Base-by-base conservation (phyloP, 176 grass and related monocot species). In the Oryza coarctata region DNA sequence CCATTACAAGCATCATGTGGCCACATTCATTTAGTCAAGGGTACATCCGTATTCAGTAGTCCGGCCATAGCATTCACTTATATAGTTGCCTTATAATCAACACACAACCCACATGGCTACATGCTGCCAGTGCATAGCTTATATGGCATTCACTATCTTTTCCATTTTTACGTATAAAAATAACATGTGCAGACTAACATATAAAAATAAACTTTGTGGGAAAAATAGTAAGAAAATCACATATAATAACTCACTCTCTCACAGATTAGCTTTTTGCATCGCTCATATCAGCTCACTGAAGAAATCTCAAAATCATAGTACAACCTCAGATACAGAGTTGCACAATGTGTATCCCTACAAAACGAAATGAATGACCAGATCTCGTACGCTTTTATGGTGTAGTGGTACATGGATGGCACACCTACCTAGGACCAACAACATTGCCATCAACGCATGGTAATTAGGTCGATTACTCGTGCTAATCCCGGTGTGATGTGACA, bases 1-100 rank as follows among this genome's bases (percentile, higher is more conserved):
- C 61, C 44, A 75, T 80, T 33, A 73, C 63, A 44, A 3, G 22
- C 63, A 18, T 75, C 63, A 63, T 68, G 78, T 81, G 78, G 13
- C 34, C 25, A 11, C 6, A 26, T 68, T 43, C 12, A 23, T 44
- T 22, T 15, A 35, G 55, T 72, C 57, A 72, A 55, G 31, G 57
- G 39, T 29, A 33, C 69, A 40, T 5, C 10, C 3, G 36, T 44
- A 44, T 44, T 29, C 6, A 2, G 3, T 68, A 73, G 36, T 45
- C 55, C 61, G 22, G 29, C 29, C 70, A 31, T 45, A 35, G 22
- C 33, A 41, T 74, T 72, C 41, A 57, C 31, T n/a, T 69, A 30
- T 71, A 22, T 41, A 36, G 28, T 28, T 18, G 32, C n/a, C n/a
- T n/a, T n/a, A n/a, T 14, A 60, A 33, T 63, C 38, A 82, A 18